Evolutionary conservation across 345 rosid genomes (phyloP), one percentile per base, ranked within the genome.

Genomic region (Eutrema yunnanense): DNA sequence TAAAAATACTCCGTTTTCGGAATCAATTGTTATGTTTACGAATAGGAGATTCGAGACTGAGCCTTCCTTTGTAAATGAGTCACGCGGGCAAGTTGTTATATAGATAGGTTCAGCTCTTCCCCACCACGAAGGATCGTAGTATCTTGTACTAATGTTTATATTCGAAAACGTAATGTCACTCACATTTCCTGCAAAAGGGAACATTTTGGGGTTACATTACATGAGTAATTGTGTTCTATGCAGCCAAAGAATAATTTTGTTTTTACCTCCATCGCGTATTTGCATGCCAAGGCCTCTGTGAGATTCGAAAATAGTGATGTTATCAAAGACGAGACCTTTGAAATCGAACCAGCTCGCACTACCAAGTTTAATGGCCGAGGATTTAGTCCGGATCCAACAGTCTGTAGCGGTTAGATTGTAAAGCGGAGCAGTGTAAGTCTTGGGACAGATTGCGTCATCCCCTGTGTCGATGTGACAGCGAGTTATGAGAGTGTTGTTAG

Each of bases 61-160:
- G 43, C 93, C 96, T 73, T 82, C 88, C 75, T 70, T 78, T 0
- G 93, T 53, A 13, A 16, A n/a, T 2, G 85, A 47, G 64, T 78
- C 0, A 6, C 97, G 82, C 0, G 93, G 92, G 72, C 97, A 95
- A 33, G 86, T 83, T 19, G 99, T 92, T 65, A 92, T 84, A 9
- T 90, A 95, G 43, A 95, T 88, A n/a, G 99, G 96, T 65, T 95
- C 97, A 2, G 96, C 96, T 80, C 96, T 88, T 27, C 98, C 96
- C 97, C 96, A 88, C 99, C 99, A 91, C 0, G 88, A 89, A 0
- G 83, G 92, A 73, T 95, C 81, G 56, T 94, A 94, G 78, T 88
- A 95, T 81, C 96, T 83, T 41, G 99, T 95, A 76, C 79, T 84
- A 42, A 92, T 87, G 32, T 92, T 90, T 51, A 92, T 86, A 74